These are phyloP conservation scores for Populus hybrid DNA, from an alignment of 441 rosid species.

Conservation along the genomic window DNA sequence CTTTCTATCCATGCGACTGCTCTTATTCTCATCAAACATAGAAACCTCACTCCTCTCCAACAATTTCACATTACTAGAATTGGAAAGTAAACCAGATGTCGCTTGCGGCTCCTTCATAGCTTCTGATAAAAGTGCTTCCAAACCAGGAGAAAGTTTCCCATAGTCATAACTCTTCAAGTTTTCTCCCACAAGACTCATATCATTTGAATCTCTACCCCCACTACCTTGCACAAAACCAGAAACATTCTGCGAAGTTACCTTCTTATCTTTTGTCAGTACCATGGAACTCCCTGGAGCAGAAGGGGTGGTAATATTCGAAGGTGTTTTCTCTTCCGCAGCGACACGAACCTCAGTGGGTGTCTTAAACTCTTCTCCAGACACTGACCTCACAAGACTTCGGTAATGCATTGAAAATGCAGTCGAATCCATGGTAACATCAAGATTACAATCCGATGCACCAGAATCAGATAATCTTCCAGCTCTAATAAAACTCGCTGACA, in stretches of 20 bases:
- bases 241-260: constrained; percentile 33
- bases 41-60: constrained; percentile 23
- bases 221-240: constrained; percentile 33
- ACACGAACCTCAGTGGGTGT: constrained; percentile 34
- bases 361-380: constrained; percentile 51
- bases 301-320: constrained; percentile 32
- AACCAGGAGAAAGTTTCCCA: constrained; percentile 61
- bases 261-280: constrained; percentile 57
- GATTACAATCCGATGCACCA: constrained; percentile 64
- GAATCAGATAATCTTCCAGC: constrained; percentile 66
- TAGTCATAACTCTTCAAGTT: constrained; percentile 53
- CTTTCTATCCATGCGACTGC: constrained; percentile 17
- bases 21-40: constrained; percentile 16
- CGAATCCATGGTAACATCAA: constrained; percentile 91
- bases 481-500: constrained; percentile 75
- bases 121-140: constrained; percentile 70
- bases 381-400: constrained; percentile 73
- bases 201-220: constrained; percentile 71
- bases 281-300: constrained; percentile 58
- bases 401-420: constrained; percentile 92
- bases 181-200: constrained; percentile 87
- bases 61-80: constrained; percentile 19
- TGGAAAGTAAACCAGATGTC: constrained; percentile 18
- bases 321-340: constrained; percentile 57
- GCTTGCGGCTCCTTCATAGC: constrained; percentile 37